Evolutionary conservation across 2,329 filamentous ascomycete species (phyloP).

Genomic region (Trichoderma harzianum): DNA sequence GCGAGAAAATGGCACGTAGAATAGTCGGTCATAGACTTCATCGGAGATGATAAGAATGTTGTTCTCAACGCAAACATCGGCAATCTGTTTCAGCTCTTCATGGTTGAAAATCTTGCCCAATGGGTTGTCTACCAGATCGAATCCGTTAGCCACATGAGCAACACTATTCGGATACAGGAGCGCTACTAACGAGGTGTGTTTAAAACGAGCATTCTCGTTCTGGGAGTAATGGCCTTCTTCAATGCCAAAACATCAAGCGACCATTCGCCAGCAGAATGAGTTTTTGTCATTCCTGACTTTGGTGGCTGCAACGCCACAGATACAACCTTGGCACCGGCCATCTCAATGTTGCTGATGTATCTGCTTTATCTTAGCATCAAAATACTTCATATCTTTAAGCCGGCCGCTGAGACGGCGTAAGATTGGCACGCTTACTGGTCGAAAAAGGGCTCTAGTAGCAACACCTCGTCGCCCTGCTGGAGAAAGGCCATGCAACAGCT

Average conservation of each 20-base stretch:
- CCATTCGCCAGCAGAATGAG: background rate
- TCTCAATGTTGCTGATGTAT: conserved; percentile 9
- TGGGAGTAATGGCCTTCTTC: background rate
- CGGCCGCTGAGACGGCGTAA: background rate
- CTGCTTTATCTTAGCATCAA: background rate
- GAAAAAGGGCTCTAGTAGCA: background rate
- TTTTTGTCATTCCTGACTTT: conserved; percentile 10
- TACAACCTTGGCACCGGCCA: conserved; percentile 1
- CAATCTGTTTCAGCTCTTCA: background rate
- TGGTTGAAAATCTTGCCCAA: background rate
- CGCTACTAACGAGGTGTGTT: background rate
- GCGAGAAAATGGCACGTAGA: background rate
- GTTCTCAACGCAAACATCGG: conserved; percentile 5
- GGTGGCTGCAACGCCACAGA: conserved; percentile 3
- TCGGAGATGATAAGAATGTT: conserved; percentile 4
- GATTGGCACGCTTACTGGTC: conserved; percentile 1
- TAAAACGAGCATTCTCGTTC: background rate
- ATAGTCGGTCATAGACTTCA: conserved; percentile 1
- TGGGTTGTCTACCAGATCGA: background rate
- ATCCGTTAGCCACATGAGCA: background rate
- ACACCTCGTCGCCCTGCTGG: background rate
- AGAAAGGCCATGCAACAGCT: conserved; percentile 5
- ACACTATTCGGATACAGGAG: no score
- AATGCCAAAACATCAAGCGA: background rate
- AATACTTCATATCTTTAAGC: background rate